phyloP scores from a whole-genome alignment of 176 grass and related monocot genomes.

The Puccinellia tenuiflora region DNA sequence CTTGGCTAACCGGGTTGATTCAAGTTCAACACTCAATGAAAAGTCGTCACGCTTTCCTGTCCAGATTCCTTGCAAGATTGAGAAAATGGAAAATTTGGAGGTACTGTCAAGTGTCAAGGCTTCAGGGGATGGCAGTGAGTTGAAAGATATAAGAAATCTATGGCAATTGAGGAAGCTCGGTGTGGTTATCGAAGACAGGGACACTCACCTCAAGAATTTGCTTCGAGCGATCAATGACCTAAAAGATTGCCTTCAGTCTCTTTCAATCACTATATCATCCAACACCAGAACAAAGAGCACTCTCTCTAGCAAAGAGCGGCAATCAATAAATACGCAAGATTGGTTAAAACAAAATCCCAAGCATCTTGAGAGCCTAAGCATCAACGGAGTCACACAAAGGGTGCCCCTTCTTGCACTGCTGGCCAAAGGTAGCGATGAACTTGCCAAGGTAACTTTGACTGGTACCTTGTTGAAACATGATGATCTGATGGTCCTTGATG shows the following conservation, averaged over 20 bases:
- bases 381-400: neutral
- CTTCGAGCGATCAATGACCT: neutral
- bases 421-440: fast-evolving
- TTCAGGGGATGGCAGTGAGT: neutral
- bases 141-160: no score
- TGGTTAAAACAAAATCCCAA: neutral
- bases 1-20: neutral
- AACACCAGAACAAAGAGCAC: neutral
- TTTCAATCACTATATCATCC: neutral
- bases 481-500: neutral
- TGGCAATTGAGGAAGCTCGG: no score
- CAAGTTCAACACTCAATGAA: neutral
- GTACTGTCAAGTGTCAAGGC: neutral
- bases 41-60: neutral
- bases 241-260: neutral
- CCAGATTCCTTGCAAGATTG: neutral
- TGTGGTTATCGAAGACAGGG: no score
- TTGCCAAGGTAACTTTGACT: conserved; percentile 26
- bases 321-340: neutral
- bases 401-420: neutral
- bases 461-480: neutral
- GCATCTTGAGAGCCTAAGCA: conserved; percentile 19
- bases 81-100: conserved; percentile 7
- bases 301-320: neutral
- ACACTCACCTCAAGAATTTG: neutral